phyloP scores from a whole-genome alignment of 202 grass and related monocot genomes.

The Eragrostis tef region DNA sequence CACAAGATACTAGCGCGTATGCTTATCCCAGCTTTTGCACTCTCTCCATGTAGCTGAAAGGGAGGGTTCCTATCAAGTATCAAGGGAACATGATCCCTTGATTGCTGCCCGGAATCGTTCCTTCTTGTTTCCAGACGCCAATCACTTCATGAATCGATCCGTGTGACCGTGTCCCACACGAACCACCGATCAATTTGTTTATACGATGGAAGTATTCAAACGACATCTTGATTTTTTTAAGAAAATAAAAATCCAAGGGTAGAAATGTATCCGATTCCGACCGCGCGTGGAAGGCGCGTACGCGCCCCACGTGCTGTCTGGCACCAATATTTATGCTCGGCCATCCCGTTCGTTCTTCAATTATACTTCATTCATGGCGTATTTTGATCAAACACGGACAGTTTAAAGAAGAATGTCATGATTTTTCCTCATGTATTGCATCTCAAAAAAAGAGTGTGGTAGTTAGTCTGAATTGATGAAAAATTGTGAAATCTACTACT shows the following conservation, averaged over 20 bases:
- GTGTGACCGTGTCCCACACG: neutral
- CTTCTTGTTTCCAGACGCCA: neutral
- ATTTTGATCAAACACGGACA: neutral
- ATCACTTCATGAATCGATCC: neutral
- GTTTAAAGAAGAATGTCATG: neutral
- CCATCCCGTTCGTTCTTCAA: neutral
- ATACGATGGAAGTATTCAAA: neutral
- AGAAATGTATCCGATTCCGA: neutral
- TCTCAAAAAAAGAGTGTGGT: too few species aligned
- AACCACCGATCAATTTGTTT: neutral
- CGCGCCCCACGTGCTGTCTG: conserved; percentile 8
- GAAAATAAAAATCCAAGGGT: neutral
- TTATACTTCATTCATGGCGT: neutral
- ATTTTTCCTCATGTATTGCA: neutral
- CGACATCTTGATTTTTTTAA: neutral
- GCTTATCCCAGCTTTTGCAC: neutral
- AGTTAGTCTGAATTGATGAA: too few species aligned
- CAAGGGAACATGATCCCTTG: conserved; percentile 28
- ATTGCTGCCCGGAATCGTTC: conserved; percentile 30
- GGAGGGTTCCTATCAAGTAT: neutral
- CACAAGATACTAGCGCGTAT: neutral
- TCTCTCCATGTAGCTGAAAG: neutral
- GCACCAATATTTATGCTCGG: neutral
- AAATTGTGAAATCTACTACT: too few species aligned
- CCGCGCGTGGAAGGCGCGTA: conserved; percentile 4